Evolutionary conservation across 2,329 filamentous ascomycete genomes (phyloP).

Genomic region (Dothiorella sarmentorum): DNA sequence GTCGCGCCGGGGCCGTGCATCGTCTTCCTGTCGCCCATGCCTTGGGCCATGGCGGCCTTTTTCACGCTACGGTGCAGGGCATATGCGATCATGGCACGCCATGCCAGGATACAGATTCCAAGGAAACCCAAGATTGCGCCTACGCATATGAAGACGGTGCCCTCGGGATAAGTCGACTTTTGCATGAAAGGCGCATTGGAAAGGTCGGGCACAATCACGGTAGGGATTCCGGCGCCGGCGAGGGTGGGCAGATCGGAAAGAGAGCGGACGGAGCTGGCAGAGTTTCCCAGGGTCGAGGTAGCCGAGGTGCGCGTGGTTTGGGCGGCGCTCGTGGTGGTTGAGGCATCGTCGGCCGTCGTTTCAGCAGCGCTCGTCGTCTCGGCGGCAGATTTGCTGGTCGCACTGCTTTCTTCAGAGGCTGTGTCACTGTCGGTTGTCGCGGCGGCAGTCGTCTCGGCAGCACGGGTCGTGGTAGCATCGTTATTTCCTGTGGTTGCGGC

Average conservation of each 20-base stretch:
- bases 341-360: constrained; percentile 24
- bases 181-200: constrained; percentile 88
- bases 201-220: constrained; percentile 76
- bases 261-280: constrained; percentile 25
- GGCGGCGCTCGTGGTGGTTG: constrained; percentile 24
- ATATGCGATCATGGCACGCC: constrained; percentile 85
- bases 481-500: constrained; percentile 20
- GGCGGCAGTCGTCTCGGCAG: constrained; percentile 20
- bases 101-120: constrained; percentile 75
- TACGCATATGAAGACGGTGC: constrained; percentile 93
- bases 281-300: constrained; percentile 21
- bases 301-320: constrained; percentile 21
- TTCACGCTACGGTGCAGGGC: constrained; percentile 88
- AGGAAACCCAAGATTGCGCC: constrained; percentile 84
- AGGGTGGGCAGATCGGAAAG: constrained; percentile 52
- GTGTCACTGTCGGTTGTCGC: constrained; percentile 18
- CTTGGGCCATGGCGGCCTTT: constrained; percentile 73
- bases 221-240: constrained; percentile 58
- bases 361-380: constrained; percentile 20
- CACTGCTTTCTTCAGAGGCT: constrained; percentile 23
- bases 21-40: constrained; percentile 66
- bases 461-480: constrained; percentile 20
- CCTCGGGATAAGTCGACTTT: constrained; percentile 77
- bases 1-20: constrained; percentile 39
- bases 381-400: constrained; percentile 21